These are phyloP conservation scores for Helicostylum pulchrum DNA, from an alignment of 192 early-diverging fungal species.

Conservation along the genomic window DNA sequence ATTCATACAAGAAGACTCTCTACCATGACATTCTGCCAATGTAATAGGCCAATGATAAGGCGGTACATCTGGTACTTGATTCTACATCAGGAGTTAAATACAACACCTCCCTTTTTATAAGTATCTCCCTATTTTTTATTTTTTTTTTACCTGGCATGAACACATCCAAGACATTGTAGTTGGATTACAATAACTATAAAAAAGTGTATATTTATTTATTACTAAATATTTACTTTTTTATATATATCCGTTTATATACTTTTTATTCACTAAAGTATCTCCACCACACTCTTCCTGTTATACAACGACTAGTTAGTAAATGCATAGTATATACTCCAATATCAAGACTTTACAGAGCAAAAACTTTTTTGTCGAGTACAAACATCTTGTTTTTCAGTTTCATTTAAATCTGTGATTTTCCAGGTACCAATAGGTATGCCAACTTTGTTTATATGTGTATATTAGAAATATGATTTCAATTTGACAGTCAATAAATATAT, in stretches of 20 bases:
- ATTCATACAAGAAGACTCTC: background rate
- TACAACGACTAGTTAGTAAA: background rate
- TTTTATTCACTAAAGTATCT: background rate
- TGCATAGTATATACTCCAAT: too few species aligned
- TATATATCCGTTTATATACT: background rate
- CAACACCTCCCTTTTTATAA: background rate
- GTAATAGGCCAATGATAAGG: slow-evolving; percentile 12
- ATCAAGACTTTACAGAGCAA: background rate
- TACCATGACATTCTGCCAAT: slow-evolving; percentile 6
- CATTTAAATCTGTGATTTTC: slow-evolving; percentile 1
- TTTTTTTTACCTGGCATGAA: background rate
- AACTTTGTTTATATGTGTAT: background rate
- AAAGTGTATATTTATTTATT: background rate
- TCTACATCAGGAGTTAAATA: background rate
- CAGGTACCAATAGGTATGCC: slow-evolving; percentile 1
- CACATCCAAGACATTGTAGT: slow-evolving; percentile 14
- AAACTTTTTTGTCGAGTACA: background rate
- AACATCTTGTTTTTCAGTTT: background rate
- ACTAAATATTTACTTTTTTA: background rate
- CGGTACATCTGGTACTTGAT: slow-evolving; percentile 5
- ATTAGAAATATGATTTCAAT: background rate
- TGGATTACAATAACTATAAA: slow-evolving; percentile 1
- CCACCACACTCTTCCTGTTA: slow-evolving; percentile 2
- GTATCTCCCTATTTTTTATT: background rate
- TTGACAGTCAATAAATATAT: too few species aligned